phyloP scores from a whole-genome alignment of 257 asterid genomes.

The Plantago major region DNA sequence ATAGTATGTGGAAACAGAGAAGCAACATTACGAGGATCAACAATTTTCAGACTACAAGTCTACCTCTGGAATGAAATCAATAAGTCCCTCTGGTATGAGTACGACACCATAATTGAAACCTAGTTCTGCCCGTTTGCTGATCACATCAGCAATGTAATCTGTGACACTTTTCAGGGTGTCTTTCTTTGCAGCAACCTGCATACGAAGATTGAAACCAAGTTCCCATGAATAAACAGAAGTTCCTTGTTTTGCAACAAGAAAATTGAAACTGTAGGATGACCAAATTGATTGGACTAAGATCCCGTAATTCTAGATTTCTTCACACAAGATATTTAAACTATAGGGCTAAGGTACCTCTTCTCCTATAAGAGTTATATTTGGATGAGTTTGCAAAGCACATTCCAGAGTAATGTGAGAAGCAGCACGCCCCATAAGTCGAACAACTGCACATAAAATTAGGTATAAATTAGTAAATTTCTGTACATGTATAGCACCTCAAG shows the following conservation, averaged over 20 bases:
- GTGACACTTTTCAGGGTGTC: conserved; percentile 82
- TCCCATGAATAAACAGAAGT: too few relatives aligned
- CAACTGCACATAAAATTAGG: conserved; percentile 49
- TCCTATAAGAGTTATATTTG: conserved; percentile 88
- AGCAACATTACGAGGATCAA: not conserved
- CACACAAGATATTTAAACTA: too few relatives aligned
- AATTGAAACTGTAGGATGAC: not conserved
- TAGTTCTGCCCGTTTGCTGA: conserved; percentile 80
- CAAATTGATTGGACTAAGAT: not conserved
- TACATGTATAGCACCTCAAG: not conserved
- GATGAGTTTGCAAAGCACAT: conserved; percentile 98
- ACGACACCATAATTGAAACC: conserved; percentile 96
- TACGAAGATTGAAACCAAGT: conserved; percentile 1
- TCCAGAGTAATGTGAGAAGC: conserved; percentile 98
- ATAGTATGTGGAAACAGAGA: conserved; percentile 1
- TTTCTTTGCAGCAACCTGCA: conserved; percentile 88
- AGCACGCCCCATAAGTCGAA: conserved; percentile 98
- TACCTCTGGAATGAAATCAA: conserved; percentile 99
- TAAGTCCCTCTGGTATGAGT: conserved; percentile 96
- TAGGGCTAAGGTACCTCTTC: conserved; percentile 67
- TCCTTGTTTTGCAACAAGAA: not conserved
- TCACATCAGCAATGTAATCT: conserved; percentile 74
- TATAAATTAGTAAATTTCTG: conserved; percentile 8
- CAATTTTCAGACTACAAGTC: not conserved
- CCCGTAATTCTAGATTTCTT: not conserved